Conservation (phyloP, 257 asterid species). For the Verbena officinalis region DNA sequence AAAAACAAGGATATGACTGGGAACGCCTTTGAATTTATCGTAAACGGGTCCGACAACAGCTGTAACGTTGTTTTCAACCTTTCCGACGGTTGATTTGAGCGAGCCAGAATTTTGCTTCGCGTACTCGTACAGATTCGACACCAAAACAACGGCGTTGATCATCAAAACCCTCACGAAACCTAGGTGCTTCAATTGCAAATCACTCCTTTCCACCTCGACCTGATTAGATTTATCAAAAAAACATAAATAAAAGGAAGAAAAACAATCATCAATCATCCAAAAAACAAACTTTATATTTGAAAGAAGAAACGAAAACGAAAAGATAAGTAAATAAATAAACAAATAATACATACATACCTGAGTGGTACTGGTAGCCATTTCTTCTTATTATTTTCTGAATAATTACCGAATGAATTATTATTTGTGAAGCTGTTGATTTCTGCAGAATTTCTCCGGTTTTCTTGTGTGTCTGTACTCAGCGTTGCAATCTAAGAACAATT, state of each 20-base stretch:
- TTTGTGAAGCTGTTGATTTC: too few species aligned
- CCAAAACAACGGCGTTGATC: constrained; percentile 50
- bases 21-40: constrained; percentile 52
- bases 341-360: constrained; percentile 29
- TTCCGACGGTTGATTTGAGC: constrained; percentile 56
- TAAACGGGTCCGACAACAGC: constrained; percentile 62
- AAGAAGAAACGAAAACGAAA: too few species aligned
- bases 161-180: constrained; percentile 56
- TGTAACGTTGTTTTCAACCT: constrained; percentile 64
- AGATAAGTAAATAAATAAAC: not conserved
- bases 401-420: not conserved
- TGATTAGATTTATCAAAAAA: too few species aligned
- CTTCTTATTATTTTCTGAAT: not conserved
- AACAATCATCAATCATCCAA: too few species aligned
- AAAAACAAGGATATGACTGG: constrained; percentile 57
- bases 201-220: constrained; percentile 54
- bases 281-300: too few species aligned
- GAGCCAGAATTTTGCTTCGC: constrained; percentile 74
- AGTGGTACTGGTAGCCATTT: constrained; percentile 40
- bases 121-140: constrained; percentile 54
- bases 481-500: constrained; percentile 9
- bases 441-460: not conserved
- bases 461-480: not conserved
- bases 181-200: constrained; percentile 58
- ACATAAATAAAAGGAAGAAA: too few species aligned